Evolutionary conservation across 1,284 basidiomycete genomes (phyloP).

Genomic region (Leccinum angustisporum): DNA sequence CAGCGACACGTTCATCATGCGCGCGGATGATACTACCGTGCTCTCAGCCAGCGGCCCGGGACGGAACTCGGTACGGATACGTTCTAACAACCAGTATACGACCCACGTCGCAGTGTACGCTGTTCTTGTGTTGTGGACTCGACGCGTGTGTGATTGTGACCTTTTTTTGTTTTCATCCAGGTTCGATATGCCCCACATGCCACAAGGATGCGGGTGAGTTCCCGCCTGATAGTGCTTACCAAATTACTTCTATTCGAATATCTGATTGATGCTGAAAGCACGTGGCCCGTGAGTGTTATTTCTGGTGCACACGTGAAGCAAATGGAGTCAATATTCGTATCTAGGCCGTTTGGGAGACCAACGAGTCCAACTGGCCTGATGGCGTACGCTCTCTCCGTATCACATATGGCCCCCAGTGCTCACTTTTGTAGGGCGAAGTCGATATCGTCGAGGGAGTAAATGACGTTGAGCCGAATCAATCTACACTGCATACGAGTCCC

Average conservation of each 20-base stretch:
- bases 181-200: constrained; percentile 45
- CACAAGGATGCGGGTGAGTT: constrained; percentile 65
- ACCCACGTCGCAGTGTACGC: constrained; percentile 52
- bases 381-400: constrained; percentile 31
- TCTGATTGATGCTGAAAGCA: constrained; percentile 33
- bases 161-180: constrained; percentile 18
- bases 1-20: constrained; percentile 43
- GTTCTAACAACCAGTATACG: constrained; percentile 31
- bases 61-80: constrained; percentile 36
- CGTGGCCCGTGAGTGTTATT: constrained; percentile 41
- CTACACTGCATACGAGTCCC: constrained; percentile 44
- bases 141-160: background rate
- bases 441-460: constrained; percentile 43
- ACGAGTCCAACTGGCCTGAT: constrained; percentile 50
- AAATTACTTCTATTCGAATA: background rate
- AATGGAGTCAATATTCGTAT: constrained; percentile 9
- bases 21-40: constrained; percentile 33
- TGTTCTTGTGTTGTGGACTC: background rate
- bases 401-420: background rate
- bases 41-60: constrained; percentile 31
- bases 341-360: constrained; percentile 52
- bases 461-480: constrained; percentile 36
- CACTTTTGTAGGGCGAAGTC: constrained; percentile 40
- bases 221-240: background rate
- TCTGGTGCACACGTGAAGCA: background rate